phyloP scores from a whole-genome alignment of 2,329 filamentous ascomycete species.

The Monosporascus cannonballus region DNA sequence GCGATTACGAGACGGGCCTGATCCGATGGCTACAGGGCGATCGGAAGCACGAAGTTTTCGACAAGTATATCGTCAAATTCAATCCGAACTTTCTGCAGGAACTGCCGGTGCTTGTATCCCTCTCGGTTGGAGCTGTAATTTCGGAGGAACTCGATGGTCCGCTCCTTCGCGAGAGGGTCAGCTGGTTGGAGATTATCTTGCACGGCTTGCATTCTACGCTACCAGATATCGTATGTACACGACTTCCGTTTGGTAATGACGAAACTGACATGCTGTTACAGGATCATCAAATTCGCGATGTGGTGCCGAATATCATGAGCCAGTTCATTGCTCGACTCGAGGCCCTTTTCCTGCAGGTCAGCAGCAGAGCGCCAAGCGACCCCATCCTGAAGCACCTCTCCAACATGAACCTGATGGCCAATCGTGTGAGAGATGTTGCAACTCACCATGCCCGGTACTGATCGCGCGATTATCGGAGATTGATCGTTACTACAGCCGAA shows the following conservation, averaged over 20 bases:
- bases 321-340: constrained; percentile 48
- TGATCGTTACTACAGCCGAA: too few relatives aligned
- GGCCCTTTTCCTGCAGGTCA: constrained; percentile 45
- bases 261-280: constrained; percentile 27
- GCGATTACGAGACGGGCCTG: constrained; percentile 56
- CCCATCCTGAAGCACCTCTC: constrained; percentile 42
- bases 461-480: neutral
- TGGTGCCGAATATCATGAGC: constrained; percentile 51
- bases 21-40: constrained; percentile 62
- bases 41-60: constrained; percentile 57
- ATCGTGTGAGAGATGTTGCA: constrained; percentile 16
- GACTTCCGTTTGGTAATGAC: constrained; percentile 3
- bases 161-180: constrained; percentile 48
- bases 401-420: constrained; percentile 32
- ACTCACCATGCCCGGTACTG: constrained; percentile 18
- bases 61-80: constrained; percentile 45
- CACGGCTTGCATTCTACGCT: constrained; percentile 44
- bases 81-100: constrained; percentile 47
- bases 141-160: constrained; percentile 51
- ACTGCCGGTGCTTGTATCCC: constrained; percentile 54
- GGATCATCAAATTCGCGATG: constrained; percentile 49
- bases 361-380: constrained; percentile 40
- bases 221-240: constrained; percentile 42
- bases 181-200: constrained; percentile 57
- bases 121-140: constrained; percentile 60